These are phyloP conservation scores for Colletotrichum horii DNA, from an alignment of 2,329 filamentous ascomycete genomes.

Conservation along the genomic window DNA sequence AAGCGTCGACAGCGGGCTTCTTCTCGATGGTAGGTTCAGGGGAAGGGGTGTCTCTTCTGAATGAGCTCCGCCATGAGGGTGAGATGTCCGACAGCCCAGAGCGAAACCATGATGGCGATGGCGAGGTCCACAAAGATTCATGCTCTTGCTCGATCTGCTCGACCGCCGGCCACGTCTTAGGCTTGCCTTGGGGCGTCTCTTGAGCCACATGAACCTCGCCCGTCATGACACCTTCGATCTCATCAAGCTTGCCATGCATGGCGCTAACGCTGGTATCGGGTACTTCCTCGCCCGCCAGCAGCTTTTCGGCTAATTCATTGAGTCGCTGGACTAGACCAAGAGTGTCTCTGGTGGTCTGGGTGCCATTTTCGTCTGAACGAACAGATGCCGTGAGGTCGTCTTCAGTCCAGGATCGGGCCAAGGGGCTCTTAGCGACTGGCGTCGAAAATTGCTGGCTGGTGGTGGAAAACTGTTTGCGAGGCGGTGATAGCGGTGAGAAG, in stretches of 20 bases:
- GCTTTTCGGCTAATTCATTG: slow-evolving; percentile 42
- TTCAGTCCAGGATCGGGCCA: slow-evolving; percentile 22
- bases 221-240: slow-evolving; percentile 36
- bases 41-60: slow-evolving; percentile 26
- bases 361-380: slow-evolving; percentile 16
- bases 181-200: slow-evolving; percentile 14
- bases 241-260: slow-evolving; percentile 36
- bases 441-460: slow-evolving; percentile 29
- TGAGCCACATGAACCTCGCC: slow-evolving; percentile 9
- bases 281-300: slow-evolving; percentile 35
- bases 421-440: slow-evolving; percentile 17
- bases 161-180: slow-evolving; percentile 21
- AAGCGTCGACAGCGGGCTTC: slow-evolving; percentile 35
- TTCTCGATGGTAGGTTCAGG: slow-evolving; percentile 10
- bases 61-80: slow-evolving; percentile 31
- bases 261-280: slow-evolving; percentile 39
- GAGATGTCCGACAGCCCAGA: slow-evolving; percentile 46
- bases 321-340: slow-evolving; percentile 44
- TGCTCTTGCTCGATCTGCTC: slow-evolving; percentile 15
- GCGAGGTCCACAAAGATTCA: slow-evolving; percentile 36
- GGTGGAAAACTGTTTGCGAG: slow-evolving; percentile 32
- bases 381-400: slow-evolving; percentile 22
- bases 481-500: slow-evolving; percentile 35
- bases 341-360: slow-evolving; percentile 39
- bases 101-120: slow-evolving; percentile 39